These are phyloP conservation scores for Fusarium sp. DNA, from an alignment of 2,329 filamentous ascomycete species.

Conservation along the genomic window DNA sequence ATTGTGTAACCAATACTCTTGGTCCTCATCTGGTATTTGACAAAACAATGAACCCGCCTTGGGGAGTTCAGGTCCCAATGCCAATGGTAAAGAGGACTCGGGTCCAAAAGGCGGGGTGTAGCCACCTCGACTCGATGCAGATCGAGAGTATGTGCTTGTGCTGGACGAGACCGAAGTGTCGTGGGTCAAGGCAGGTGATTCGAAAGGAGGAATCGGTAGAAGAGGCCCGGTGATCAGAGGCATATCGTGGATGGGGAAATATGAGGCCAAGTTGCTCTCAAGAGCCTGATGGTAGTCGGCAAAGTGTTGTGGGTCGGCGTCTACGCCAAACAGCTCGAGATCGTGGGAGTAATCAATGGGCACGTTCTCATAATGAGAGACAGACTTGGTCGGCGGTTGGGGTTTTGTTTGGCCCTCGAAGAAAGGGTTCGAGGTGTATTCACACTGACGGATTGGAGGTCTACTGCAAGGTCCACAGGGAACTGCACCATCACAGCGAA, in stretches of 20 bases:
- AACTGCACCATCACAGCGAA: background rate
- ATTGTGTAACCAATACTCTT: background rate
- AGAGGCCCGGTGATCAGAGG: background rate
- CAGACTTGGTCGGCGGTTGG: background rate
- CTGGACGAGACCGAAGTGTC: background rate
- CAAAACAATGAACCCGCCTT: background rate
- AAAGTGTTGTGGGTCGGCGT: background rate
- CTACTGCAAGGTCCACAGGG: conserved; percentile 3
- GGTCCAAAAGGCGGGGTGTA: background rate
- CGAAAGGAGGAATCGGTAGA: background rate
- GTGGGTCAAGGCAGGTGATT: background rate
- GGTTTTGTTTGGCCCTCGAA: background rate
- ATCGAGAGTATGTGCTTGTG: background rate
- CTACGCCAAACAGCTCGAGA: background rate
- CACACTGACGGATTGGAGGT: background rate
- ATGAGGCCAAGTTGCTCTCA: background rate
- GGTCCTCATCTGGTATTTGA: background rate
- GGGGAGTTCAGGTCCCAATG: background rate
- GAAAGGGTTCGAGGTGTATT: background rate
- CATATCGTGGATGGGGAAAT: background rate
- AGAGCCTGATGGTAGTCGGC: background rate
- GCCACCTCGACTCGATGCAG: background rate
- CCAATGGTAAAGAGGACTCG: background rate
- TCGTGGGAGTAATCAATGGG: background rate
- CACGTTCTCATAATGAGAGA: background rate